A percentile compares a stretch with the other conserved stretches of the same genome.
Conservation (phyloP, 257 asterid species). For the Nicotiana tomentosiformis region DNA sequence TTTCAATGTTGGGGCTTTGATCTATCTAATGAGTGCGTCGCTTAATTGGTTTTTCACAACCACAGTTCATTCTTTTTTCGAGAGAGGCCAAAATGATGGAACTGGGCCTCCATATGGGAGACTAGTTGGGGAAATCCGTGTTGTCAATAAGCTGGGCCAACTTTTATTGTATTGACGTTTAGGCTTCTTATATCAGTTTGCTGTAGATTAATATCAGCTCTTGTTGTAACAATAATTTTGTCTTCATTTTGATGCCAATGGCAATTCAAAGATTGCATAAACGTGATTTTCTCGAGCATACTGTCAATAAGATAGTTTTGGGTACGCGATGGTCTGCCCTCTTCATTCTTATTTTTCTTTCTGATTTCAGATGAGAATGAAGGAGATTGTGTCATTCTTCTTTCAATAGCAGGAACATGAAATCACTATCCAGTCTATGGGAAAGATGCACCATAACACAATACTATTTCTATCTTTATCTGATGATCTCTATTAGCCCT, state of each 20-base stretch:
- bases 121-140: not conserved
- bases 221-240: not conserved
- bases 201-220: not conserved
- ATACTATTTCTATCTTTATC: too few species aligned
- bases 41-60: not conserved
- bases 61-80: not conserved
- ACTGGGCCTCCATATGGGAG: not conserved
- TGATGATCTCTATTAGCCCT: too few species aligned
- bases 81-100: not conserved
- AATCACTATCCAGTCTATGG: too few species aligned
- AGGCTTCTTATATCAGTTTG: not conserved
- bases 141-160: not conserved
- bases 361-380: too few species aligned
- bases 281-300: not conserved
- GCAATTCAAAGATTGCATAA: not conserved
- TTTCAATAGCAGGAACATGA: too few species aligned
- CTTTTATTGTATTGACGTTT: not conserved
- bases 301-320: too few species aligned
- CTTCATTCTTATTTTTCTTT: too few species aligned
- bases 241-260: not conserved
- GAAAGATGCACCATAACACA: too few species aligned
- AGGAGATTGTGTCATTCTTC: too few species aligned
- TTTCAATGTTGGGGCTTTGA: conserved; percentile 56
- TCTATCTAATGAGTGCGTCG: not conserved
- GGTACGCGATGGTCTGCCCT: too few species aligned